Conservation (phyloP, 306 rosid genomes). For the Vicia villosa region DNA sequence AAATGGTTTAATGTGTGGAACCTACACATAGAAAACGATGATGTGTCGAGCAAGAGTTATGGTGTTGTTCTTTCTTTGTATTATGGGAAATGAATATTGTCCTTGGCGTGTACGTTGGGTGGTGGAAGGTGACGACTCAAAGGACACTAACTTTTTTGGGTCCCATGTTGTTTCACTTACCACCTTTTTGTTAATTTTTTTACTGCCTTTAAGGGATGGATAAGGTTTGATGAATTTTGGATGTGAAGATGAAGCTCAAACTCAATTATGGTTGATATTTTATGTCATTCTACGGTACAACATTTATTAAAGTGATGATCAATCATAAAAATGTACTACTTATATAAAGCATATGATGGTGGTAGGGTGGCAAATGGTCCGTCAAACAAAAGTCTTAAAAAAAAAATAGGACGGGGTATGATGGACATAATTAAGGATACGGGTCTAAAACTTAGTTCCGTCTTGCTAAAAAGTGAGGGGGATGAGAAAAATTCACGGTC, state of each 20-base stretch:
- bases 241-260: too few species aligned
- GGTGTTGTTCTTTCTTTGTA: background rate
- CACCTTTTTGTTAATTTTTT: background rate
- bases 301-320: too few species aligned
- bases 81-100: constrained; percentile 42
- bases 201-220: constrained; percentile 16
- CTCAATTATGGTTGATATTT: too few species aligned
- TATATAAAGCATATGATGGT: background rate
- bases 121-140: constrained; percentile 57
- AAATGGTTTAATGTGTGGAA: constrained; percentile 1
- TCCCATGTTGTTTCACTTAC: constrained; percentile 6
- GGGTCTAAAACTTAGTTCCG: too few species aligned
- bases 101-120: constrained; percentile 72
- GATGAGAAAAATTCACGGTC: too few species aligned
- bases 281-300: too few species aligned
- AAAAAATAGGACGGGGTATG: too few species aligned
- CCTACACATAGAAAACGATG: constrained; percentile 13
- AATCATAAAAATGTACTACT: too few species aligned
- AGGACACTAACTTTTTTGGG: background rate
- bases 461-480: too few species aligned
- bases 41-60: constrained; percentile 28
- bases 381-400: too few species aligned
- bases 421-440: too few species aligned
- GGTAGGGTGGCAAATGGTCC: too few species aligned
- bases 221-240: constrained; percentile 28